Percentiles rank a stretch among this genome's conserved stretches.
Evolutionary conservation across 345 rosid species (phyloP).

Genomic region (Eucalyptus viminalis): DNA sequence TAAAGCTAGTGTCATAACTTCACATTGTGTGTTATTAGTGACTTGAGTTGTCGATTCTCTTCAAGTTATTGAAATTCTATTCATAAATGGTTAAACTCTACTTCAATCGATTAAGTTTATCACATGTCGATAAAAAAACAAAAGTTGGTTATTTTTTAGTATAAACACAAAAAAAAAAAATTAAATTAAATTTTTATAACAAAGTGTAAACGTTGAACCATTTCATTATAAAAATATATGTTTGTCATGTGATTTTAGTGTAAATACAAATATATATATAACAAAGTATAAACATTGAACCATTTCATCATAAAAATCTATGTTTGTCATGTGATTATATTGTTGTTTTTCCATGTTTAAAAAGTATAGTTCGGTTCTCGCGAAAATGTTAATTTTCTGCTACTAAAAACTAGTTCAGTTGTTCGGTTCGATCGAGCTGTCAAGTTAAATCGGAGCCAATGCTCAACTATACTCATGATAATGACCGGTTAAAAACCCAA

Average conservation of each 20-base stretch:
- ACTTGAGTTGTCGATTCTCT: not conserved
- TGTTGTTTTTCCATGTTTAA: not conserved
- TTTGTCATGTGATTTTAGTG: not conserved
- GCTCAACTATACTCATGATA: not conserved
- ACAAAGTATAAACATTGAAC: not conserved
- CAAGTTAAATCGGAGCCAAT: not conserved
- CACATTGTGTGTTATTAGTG: not conserved
- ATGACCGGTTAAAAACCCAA: not conserved
- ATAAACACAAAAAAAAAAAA: not conserved
- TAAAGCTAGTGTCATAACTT: not conserved
- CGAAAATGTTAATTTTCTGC: not conserved
- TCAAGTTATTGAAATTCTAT: not conserved
- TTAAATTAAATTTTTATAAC: not conserved
- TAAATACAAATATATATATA: not conserved
- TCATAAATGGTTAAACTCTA: not conserved
- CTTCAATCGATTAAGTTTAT: not conserved
- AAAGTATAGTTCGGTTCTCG: not conserved
- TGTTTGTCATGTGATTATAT: not conserved
- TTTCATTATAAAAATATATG: not conserved
- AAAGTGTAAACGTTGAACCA: not conserved
- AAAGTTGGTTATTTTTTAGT: not conserved
- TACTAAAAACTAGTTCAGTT: not conserved
- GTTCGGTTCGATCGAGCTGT: not conserved
- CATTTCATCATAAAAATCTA: not conserved
- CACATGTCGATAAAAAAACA: not conserved